A percentile compares a stretch with the other conserved stretches of the same genome.
Conservation (phyloP, 371 early-diverging fungal species). For the Mucor saturninus region DNA sequence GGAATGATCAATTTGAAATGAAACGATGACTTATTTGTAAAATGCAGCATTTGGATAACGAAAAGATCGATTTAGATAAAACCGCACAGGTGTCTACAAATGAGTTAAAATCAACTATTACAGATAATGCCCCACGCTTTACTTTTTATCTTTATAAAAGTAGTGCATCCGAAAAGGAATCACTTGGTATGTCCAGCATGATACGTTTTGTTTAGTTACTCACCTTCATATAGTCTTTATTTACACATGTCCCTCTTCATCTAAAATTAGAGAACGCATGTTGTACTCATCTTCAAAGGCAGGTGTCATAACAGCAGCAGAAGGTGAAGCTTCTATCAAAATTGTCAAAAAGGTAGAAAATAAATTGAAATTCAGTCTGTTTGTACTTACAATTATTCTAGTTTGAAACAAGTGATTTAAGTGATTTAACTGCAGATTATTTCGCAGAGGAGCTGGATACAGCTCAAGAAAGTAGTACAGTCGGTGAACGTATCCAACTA, state of each 20-base stretch:
- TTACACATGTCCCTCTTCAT: conserved; percentile 79
- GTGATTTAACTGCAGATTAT: conserved; percentile 64
- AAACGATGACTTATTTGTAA: background rate
- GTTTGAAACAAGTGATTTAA: conserved; percentile 75
- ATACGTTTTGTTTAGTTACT: background rate
- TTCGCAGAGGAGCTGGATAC: conserved; percentile 63
- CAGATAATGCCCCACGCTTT: conserved; percentile 66
- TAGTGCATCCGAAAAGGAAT: conserved; percentile 43
- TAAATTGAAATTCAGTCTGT: background rate
- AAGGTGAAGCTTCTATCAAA: conserved; percentile 54
- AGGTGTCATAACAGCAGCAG: conserved; percentile 61
- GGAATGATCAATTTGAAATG: background rate
- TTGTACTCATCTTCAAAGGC: conserved; percentile 78
- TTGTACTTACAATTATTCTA: conserved; percentile 17
- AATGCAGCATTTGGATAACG: conserved; percentile 50
- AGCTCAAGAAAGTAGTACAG: conserved; percentile 17
- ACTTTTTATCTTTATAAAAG: conserved; percentile 64
- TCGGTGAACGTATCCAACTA: conserved; percentile 52
- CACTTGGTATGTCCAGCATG: conserved; percentile 46
- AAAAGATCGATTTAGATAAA: conserved; percentile 60
- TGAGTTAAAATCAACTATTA: conserved; percentile 51
- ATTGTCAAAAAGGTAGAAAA: conserved; percentile 67
- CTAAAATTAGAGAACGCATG: conserved; percentile 89
- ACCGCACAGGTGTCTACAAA: conserved; percentile 44
- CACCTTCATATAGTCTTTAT: conserved; percentile 62